Conservation (phyloP, 768 basidiomycete genomes). For the Myochromella boudieri region DNA sequence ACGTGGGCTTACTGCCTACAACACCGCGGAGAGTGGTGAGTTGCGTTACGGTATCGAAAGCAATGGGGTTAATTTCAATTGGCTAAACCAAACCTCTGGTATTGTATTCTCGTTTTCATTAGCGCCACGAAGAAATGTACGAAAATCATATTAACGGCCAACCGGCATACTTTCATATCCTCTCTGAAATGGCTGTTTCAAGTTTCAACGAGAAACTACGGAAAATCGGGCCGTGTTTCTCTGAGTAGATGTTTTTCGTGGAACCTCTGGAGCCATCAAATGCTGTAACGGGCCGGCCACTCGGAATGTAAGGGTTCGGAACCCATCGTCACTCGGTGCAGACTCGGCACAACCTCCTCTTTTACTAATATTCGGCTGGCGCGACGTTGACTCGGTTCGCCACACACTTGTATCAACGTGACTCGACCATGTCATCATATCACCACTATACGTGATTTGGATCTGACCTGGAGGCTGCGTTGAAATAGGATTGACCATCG, state of each 20-base stretch:
- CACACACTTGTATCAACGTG: not conserved
- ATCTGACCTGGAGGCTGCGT: no score
- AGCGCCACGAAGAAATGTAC: conserved; percentile 3
- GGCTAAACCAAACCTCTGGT: not conserved
- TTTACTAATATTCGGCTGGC: not conserved
- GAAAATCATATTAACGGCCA: not conserved
- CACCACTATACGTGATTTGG: no score
- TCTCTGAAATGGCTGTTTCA: no score
- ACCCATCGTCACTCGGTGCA: no score
- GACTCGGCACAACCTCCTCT: conserved; percentile 1
- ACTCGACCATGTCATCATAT: no score
- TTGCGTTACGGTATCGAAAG: conserved; percentile 5
- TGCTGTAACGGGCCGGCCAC: not conserved
- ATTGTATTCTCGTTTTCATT: conserved; percentile 3
- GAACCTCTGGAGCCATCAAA: conserved; percentile 2
- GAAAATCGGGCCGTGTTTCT: conserved; percentile 3
- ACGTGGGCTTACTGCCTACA: not conserved
- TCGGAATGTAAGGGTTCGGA: not conserved
- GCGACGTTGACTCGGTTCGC: not conserved
- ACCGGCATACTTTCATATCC: not conserved
- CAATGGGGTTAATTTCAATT: not conserved
- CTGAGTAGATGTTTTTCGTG: not conserved
- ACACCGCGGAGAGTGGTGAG: conserved; percentile 12
- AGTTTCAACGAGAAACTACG: no score
- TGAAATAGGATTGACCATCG: not conserved